Evolutionary conservation across 2,329 filamentous ascomycete genomes (phyloP), one percentile per base, ranked within the genome.

Genomic region (Tolypocladium amazonense): DNA sequence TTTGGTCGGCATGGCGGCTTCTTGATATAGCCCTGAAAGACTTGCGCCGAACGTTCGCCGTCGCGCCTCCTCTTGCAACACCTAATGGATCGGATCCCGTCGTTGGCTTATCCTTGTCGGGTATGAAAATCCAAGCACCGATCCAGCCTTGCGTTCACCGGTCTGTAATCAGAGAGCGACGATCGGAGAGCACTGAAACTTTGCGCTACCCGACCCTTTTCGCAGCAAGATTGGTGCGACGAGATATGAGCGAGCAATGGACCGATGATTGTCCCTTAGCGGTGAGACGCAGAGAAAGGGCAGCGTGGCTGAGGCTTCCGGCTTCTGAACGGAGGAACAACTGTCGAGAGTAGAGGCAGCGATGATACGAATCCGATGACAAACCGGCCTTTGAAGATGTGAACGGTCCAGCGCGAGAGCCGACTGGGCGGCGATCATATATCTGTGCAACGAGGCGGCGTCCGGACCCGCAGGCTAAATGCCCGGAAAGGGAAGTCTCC

Each of bases 1-100:
- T 54, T 57, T 57, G 23, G 39, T 38, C 14, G 58, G 58, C 60
- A 58, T 62, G 56, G 39, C 47, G 45, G 35, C 39, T 18, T 27
- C 56, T 56, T 53, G 57, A 57, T 59, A 56, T 59, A 57, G 25
- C 33, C 30, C 41, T 33, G 11, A 33, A n/a, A 57, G 41, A 25
- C 56, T n/a, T 53, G 18, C 18, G 27, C 50, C 50, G 50, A n/a
- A 18, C 11, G 50, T 35, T 33, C 27, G 9, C 50, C 45, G 14
- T 53, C 8, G 7, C 27, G 27, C 50, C 27, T 3, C 27, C 20
- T 53, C 27, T 53, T 20, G 8, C 27, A n/a, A 11, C 50, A 12
- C 56, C 12, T n/a, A 18, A 11, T 11, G 33, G 45, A 15, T 38
- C 56, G 23, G 20, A 3, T 1, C 9, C 9, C 18, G 54, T 35